Evolutionary conservation across 306 rosid genomes (phyloP).

Genomic region (Citrullus amarus): DNA sequence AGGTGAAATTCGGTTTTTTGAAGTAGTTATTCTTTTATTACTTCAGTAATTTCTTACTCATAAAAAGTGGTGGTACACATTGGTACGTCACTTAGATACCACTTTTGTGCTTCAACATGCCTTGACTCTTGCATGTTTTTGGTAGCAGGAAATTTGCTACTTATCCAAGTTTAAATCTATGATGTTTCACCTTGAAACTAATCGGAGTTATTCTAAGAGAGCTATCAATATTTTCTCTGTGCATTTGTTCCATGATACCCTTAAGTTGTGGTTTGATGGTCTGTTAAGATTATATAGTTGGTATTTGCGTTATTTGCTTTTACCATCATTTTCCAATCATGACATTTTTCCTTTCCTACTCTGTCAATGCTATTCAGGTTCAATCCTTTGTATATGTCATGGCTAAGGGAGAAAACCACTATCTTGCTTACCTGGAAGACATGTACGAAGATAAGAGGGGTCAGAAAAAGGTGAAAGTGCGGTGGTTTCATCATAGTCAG

Average conservation of each 20-base stretch:
- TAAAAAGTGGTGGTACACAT: neutral
- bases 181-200: neutral
- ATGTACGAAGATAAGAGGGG: slow-evolving; percentile 97
- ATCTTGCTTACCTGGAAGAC: slow-evolving; percentile 87
- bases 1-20: neutral
- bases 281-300: neutral
- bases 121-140: neutral
- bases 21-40: neutral
- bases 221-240: neutral
- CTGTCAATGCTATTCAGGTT: slow-evolving; percentile 40
- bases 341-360: slow-evolving; percentile 12
- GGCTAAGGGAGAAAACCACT: slow-evolving; percentile 90
- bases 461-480: slow-evolving; percentile 83
- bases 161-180: neutral
- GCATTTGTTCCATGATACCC: neutral
- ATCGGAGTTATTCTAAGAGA: neutral
- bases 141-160: neutral
- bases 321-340: neutral
- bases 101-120: neutral
- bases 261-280: neutral
- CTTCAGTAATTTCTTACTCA: neutral
- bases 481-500: slow-evolving; percentile 96
- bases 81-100: neutral
- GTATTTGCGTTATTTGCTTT: neutral
- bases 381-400: slow-evolving; percentile 90